Evolutionary conservation across 2,329 filamentous ascomycete species (phyloP).

Genomic region (Septoria linicola): DNA sequence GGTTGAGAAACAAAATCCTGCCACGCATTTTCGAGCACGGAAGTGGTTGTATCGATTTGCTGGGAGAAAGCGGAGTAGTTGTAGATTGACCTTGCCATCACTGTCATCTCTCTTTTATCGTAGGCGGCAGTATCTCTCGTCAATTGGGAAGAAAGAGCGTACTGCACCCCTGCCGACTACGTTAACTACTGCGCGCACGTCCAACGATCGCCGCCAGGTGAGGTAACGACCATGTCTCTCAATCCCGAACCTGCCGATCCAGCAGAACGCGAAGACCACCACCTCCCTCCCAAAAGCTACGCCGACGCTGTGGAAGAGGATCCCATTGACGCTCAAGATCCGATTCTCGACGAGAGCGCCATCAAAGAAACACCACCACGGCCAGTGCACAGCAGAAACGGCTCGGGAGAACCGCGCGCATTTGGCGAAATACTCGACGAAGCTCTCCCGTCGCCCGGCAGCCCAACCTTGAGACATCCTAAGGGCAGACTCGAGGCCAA

Average conservation of each 20-base stretch:
- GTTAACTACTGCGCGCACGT: background rate
- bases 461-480: conserved; percentile 33
- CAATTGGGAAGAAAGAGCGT: no score
- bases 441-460: conserved; percentile 32
- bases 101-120: no score
- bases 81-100: no score
- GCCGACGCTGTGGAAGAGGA: conserved; percentile 42
- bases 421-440: conserved; percentile 40
- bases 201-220: no score
- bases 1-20: background rate
- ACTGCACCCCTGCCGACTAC: background rate
- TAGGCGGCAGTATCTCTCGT: no score
- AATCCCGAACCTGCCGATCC: conserved; percentile 45
- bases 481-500: conserved; percentile 32
- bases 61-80: no score
- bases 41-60: background rate
- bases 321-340: conserved; percentile 37
- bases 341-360: conserved; percentile 25
- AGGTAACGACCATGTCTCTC: conserved; percentile 42
- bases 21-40: background rate
- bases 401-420: conserved; percentile 34
- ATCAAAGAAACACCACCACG: conserved; percentile 41
- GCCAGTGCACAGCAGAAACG: conserved; percentile 25
- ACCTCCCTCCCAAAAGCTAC: conserved; percentile 46
- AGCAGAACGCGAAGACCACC: conserved; percentile 40